phyloP scores from a whole-genome alignment of 164 flowering plant species.

The Platanus orientalis region DNA sequence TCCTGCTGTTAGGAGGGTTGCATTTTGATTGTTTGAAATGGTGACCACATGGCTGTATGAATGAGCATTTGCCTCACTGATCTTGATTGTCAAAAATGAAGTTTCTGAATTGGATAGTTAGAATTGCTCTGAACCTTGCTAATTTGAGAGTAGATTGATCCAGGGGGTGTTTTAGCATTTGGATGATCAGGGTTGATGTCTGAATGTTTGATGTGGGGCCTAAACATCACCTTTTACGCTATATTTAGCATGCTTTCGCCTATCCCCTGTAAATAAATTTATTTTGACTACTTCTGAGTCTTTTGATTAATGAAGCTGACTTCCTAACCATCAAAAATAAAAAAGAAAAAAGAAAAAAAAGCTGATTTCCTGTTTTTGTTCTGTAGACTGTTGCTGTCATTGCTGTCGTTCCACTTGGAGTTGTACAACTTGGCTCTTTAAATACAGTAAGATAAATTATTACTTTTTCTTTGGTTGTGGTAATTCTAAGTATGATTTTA shows the following conservation, averaged over 20 bases:
- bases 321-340: not conserved
- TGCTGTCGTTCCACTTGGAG: conserved; percentile 73
- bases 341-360: no score
- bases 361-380: not conserved
- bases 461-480: not conserved
- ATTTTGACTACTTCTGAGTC: not conserved
- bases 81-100: not conserved
- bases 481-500: not conserved
- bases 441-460: conserved; percentile 39
- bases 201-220: not conserved
- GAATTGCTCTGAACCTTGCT: not conserved
- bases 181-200: not conserved
- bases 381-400: conserved; percentile 67
- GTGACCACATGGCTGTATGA: no score
- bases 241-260: not conserved
- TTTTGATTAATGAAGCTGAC: not conserved
- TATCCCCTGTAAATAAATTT: no score
- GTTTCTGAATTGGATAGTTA: not conserved
- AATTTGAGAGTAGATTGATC: not conserved
- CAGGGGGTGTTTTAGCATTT: not conserved
- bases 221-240: not conserved
- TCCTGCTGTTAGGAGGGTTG: no score
- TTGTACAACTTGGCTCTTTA: conserved; percentile 75
- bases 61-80: not conserved
- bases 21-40: no score